phyloP scores from a whole-genome alignment of 305 asterid species.

The Euphrasia arctica region DNA sequence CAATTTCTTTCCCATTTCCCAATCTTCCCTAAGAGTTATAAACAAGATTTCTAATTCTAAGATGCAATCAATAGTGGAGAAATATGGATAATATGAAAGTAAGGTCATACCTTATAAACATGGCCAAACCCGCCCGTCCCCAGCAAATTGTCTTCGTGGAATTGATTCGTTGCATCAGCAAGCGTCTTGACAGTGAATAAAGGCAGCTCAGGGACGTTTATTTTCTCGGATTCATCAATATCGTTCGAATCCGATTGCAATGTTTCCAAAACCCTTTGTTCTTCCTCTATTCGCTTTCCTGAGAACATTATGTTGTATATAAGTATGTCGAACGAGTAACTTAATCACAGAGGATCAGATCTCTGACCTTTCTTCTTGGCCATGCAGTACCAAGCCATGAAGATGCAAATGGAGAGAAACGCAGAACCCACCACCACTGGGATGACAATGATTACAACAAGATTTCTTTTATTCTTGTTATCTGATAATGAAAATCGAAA shows the following conservation, averaged over 20 bases:
- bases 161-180: slow-evolving; percentile 6
- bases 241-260: neutral
- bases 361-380: neutral
- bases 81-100: neutral
- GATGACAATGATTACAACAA: neutral
- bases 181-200: slow-evolving; percentile 7
- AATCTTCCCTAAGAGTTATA: neutral
- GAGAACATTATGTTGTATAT: neutral
- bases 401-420: neutral
- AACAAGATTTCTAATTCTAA: neutral
- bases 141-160: neutral
- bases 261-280: neutral
- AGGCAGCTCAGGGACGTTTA: neutral
- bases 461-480: neutral
- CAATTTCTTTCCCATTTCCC: slow-evolving; percentile 3
- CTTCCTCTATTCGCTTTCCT: neutral
- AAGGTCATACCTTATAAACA: slow-evolving; percentile 3
- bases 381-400: slow-evolving; percentile 5
- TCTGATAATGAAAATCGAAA: neutral
- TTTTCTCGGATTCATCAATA: slow-evolving; percentile 3
- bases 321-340: neutral
- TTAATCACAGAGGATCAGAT: neutral
- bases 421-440: neutral
- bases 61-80: neutral
- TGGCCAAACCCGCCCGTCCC: slow-evolving; percentile 10